Percentiles rank a stretch among this genome's conserved stretches.
Evolutionary conservation across 2,329 filamentous ascomycete species (phyloP).

Genomic region (Penicillium sp.): DNA sequence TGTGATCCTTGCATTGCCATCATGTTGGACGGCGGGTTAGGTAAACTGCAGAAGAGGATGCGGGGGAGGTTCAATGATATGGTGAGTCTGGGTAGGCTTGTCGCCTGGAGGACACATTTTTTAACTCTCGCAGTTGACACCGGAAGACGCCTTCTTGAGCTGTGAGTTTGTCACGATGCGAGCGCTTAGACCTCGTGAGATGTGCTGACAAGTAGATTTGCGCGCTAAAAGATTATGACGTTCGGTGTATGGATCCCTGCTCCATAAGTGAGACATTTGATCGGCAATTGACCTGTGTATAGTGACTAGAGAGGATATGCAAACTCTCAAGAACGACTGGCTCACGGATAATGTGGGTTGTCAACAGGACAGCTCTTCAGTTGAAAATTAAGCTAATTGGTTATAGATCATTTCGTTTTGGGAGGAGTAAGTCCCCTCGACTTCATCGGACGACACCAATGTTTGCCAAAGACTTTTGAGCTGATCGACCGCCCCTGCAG

Average conservation of each 20-base stretch:
- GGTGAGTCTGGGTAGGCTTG: conserved; percentile 25
- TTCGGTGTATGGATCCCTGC: conserved; percentile 54
- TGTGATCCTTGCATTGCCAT: not conserved
- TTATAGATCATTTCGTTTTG: conserved; percentile 88
- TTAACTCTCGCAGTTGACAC: conserved; percentile 46
- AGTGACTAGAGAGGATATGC: conserved; percentile 89
- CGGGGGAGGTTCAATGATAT: conserved; percentile 38
- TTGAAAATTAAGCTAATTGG: conserved; percentile 25
- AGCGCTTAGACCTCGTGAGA: not conserved
- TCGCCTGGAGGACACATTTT: not conserved
- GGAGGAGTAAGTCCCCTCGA: conserved; percentile 70
- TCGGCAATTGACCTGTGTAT: conserved; percentile 16
- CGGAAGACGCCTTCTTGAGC: conserved; percentile 69
- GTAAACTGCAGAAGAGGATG: conserved; percentile 38
- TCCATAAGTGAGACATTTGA: not conserved
- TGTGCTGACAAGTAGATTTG: conserved; percentile 13
- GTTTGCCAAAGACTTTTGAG: not conserved
- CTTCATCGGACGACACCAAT: not conserved
- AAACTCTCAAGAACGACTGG: conserved; percentile 89
- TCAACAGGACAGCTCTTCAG: not conserved
- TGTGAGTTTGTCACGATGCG: conserved; percentile 55
- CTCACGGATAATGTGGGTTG: conserved; percentile 83
- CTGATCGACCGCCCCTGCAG: conserved; percentile 32
- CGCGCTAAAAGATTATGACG: conserved; percentile 58
- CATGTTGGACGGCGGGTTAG: conserved; percentile 21